phyloP scores from a whole-genome alignment of 1,284 basidiomycete genomes.

The Trametes polyzona region DNA sequence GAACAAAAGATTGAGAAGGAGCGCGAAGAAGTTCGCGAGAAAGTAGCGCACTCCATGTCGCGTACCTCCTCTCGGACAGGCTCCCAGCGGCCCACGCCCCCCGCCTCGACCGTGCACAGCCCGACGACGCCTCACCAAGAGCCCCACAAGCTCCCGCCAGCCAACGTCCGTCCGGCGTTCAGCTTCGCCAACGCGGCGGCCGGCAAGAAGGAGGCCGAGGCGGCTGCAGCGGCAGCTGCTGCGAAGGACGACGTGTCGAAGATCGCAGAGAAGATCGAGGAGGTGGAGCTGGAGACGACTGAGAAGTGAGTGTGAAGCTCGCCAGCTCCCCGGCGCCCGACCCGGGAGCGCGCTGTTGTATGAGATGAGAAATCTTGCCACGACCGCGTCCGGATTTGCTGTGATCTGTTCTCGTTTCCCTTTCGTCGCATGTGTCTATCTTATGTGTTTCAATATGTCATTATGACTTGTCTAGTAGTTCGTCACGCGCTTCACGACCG shows the following conservation, averaged over 20 bases:
- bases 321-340: too few relatives aligned
- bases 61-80: constrained; percentile 70
- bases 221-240: constrained; percentile 1
- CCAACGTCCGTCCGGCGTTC: constrained; percentile 59
- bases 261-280: constrained; percentile 44
- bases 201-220: constrained; percentile 30
- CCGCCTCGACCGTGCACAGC: constrained; percentile 39
- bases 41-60: constrained; percentile 57
- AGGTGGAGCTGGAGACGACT: constrained; percentile 41
- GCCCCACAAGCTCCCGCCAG: constrained; percentile 35
- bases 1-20: constrained; percentile 71
- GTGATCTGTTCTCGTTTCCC: constrained; percentile 23
- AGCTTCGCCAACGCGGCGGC: constrained; percentile 70
- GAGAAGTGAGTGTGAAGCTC: constrained; percentile 12
- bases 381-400: constrained; percentile 21
- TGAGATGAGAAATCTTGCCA: constrained; percentile 7
- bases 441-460: constrained; percentile 30
- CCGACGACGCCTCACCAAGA: constrained; percentile 36
- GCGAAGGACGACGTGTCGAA: constrained; percentile 40
- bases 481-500: background rate
- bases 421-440: constrained; percentile 25
- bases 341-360: too few relatives aligned
- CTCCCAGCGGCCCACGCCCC: constrained; percentile 54
- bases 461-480: constrained; percentile 20
- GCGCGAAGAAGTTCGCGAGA: constrained; percentile 45